Percentiles rank a stretch among this genome's conserved stretches.
These are phyloP conservation scores for Rhodotorula sp. DNA, from an alignment of 1,284 basidiomycete species.

Conservation along the genomic window DNA sequence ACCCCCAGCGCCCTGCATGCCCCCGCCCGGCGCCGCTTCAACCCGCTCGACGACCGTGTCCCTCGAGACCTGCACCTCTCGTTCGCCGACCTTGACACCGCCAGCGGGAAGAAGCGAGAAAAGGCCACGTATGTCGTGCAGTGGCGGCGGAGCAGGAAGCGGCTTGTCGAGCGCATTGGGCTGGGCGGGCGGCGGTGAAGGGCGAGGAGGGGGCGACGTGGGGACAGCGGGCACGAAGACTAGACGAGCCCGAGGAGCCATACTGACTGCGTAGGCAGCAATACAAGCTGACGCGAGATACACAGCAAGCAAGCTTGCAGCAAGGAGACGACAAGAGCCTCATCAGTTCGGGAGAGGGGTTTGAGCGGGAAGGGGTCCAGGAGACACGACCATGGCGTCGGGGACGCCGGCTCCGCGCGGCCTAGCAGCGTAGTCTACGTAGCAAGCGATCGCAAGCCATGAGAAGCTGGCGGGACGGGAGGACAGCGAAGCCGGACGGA, in stretches of 20 bases:
- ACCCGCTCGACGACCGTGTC: not conserved
- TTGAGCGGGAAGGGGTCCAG: not conserved
- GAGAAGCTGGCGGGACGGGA: too few relatives aligned
- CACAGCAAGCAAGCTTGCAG: not conserved
- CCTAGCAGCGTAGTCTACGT: too few relatives aligned
- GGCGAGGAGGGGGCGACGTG: not conserved
- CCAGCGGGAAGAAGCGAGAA: conserved; percentile 7
- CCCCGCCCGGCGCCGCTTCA: not conserved
- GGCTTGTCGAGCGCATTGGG: not conserved
- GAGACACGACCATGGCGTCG: not conserved
- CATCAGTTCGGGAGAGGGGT: not conserved
- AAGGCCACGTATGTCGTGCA: not conserved
- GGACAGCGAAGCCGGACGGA: too few relatives aligned
- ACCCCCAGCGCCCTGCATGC: not conserved
- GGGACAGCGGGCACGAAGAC: not conserved
- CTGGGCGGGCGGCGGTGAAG: not conserved
- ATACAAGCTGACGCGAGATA: not conserved
- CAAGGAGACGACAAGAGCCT: not conserved
- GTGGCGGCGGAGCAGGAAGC: not conserved
- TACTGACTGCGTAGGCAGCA: not conserved
- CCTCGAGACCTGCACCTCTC: not conserved
- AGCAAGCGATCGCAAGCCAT: too few relatives aligned
- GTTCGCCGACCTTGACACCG: not conserved
- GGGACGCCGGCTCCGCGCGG: too few relatives aligned
- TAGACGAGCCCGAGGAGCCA: conserved; percentile 12